Evolutionary conservation across 73 alveolate species (phyloP).

Genomic region (Symbiodinium pilosum): DNA sequence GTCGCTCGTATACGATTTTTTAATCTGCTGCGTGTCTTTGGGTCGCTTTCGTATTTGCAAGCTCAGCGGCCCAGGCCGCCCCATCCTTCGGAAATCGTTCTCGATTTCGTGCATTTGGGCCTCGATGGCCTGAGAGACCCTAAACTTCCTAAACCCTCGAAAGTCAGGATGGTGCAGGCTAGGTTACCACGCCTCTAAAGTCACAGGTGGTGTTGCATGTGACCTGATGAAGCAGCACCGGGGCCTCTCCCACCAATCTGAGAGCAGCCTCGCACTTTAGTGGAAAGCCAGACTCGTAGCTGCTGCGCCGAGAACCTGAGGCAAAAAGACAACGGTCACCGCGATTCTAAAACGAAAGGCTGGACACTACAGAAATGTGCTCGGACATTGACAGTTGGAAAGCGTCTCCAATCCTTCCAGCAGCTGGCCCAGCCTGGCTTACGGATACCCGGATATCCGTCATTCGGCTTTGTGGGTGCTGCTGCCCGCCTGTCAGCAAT

Average conservation of each 20-base stretch:
- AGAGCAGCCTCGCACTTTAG: background rate
- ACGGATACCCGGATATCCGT: too few species aligned
- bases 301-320: background rate
- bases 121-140: constrained; percentile 35
- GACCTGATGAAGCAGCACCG: background rate
- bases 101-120: constrained; percentile 79
- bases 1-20: too few species aligned
- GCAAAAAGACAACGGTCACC: background rate
- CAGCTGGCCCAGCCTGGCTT: constrained; percentile 59
- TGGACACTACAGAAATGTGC: background rate
- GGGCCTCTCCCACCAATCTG: background rate
- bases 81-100: constrained; percentile 77
- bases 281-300: constrained; percentile 1
- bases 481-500: constrained; percentile 58
- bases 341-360: background rate
- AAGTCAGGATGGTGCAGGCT: background rate
- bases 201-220: background rate
- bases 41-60: background rate
- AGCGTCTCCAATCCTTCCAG: constrained; percentile 38
- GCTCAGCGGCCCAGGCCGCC: constrained; percentile 78
- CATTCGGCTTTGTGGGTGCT: too few species aligned
- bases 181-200: background rate
- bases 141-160: too few species aligned
- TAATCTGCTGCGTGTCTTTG: too few species aligned
- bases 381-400: constrained; percentile 32